phyloP scores from a whole-genome alignment of 2,329 filamentous ascomycete species.

The Xylariaceae sp. region DNA sequence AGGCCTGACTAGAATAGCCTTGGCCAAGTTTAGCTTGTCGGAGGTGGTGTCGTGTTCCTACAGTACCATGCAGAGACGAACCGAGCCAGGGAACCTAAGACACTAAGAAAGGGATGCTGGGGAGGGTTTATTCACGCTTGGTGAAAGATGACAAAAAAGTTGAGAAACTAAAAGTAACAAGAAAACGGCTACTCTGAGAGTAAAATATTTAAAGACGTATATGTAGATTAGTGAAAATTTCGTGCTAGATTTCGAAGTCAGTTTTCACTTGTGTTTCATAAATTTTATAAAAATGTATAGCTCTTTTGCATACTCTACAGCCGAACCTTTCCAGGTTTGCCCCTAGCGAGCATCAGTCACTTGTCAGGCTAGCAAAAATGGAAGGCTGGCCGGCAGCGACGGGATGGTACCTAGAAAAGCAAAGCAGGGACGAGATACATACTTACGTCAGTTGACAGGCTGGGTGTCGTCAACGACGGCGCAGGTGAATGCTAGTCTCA shows the following conservation, averaged over 20 bases:
- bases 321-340: neutral
- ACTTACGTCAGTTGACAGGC: conserved; percentile 22
- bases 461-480: conserved; percentile 5
- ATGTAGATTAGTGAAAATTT: neutral
- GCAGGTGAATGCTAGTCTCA: neutral
- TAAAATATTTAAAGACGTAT: too few relatives aligned
- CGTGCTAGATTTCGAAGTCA: too few relatives aligned
- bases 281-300: too few relatives aligned
- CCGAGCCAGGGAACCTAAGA: conserved; percentile 5
- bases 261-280: too few relatives aligned
- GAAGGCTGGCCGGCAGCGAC: conserved; percentile 18
- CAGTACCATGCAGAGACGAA: neutral
- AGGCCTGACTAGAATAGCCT: too few relatives aligned
- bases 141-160: neutral
- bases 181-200: neutral
- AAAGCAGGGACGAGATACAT: neutral
- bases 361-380: too few relatives aligned
- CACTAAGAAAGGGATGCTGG: conserved; percentile 2
- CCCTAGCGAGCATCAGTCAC: conserved; percentile 18
- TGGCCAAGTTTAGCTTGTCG: too few relatives aligned
- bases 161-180: conserved; percentile 1
- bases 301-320: too few relatives aligned
- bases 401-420: conserved; percentile 11
- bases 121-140: neutral
- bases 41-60: neutral